Evolutionary conservation across 2,329 filamentous ascomycete genomes (phyloP).

Genomic region (Coniochaeta sp.): DNA sequence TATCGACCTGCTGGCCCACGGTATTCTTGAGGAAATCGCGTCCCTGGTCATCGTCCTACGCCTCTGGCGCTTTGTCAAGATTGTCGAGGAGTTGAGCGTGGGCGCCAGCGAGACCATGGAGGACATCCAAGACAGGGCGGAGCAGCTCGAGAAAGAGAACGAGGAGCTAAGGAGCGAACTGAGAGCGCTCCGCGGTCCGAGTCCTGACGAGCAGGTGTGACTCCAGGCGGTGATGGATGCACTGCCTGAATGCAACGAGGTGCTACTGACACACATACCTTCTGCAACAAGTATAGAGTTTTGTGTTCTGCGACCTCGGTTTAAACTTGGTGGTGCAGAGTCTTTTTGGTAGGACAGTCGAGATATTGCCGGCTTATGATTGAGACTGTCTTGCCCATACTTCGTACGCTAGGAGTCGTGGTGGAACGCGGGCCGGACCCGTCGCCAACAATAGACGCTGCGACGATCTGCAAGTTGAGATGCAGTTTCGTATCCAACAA

Average conservation of each 20-base stretch:
- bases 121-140: slow-evolving; percentile 43
- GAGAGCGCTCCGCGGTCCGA: neutral
- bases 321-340: too few species aligned
- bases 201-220: neutral
- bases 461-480: neutral
- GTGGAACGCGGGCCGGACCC: neutral
- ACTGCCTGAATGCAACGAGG: neutral
- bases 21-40: slow-evolving; percentile 54
- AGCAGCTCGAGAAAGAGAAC: slow-evolving; percentile 42
- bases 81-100: slow-evolving; percentile 60
- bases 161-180: slow-evolving; percentile 19
- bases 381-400: neutral
- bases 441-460: neutral
- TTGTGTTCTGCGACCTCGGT: neutral
- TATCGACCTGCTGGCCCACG: slow-evolving; percentile 53
- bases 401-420: neutral
- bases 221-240: neutral
- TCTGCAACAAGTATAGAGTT: neutral
- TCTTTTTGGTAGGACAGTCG: neutral
- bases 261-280: neutral
- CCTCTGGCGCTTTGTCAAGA: slow-evolving; percentile 63
- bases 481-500: neutral
- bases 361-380: neutral
- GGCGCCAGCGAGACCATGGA: slow-evolving; percentile 58
- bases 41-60: slow-evolving; percentile 61